Evolutionary conservation across 164 flowering plant genomes (phyloP), one percentile per base, ranked within the genome.

Genomic region (Liriodendron chinense): DNA sequence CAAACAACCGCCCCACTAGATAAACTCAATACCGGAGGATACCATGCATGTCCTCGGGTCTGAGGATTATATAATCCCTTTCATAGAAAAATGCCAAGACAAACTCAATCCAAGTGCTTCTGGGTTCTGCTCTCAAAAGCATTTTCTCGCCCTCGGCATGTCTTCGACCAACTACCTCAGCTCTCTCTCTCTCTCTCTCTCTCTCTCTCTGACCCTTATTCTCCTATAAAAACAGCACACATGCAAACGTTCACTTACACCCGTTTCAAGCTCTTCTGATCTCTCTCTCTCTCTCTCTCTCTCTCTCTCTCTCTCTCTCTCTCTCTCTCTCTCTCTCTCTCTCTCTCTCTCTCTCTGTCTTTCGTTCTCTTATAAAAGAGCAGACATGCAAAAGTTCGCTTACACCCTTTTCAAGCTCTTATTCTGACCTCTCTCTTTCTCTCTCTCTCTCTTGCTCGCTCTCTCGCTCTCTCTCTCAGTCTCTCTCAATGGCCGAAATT

Each of bases 111-210:
- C 79, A 47, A 79, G 79, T 70, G 82, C 76, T 78, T 75, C 80
- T 74, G 81, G 86, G 80, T 86, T 85, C 77, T 84, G 87, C 85
- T 87, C 86, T 85, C 81, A 69, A 72, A 48, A 50, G 72, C 81
- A 72, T 77, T 74, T 71, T 78, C 75, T 71, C 75, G 87, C 79
- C 82, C 84, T 87, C 81, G 86, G 88, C 87, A 87, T 86, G 86
- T 85, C 91, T 86, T 86, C 86, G 84, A 85, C 85, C 79, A 62
- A 72, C 78, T 71, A 73, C 81, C 77, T 16, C 7, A 10, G 13
- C 18, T 53, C 24, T 25, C 43, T 28, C 43, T 47, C 65, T 53
- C 34, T 69, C 69, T 20, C 72, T 26, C 13, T 26, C 68, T 74
- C 71, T 25, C 50, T 48, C 74, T 24, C 28, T 73, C 24, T 20